phyloP scores from a whole-genome alignment of 2,329 filamentous ascomycete species.

The Blastomyces parvus region DNA sequence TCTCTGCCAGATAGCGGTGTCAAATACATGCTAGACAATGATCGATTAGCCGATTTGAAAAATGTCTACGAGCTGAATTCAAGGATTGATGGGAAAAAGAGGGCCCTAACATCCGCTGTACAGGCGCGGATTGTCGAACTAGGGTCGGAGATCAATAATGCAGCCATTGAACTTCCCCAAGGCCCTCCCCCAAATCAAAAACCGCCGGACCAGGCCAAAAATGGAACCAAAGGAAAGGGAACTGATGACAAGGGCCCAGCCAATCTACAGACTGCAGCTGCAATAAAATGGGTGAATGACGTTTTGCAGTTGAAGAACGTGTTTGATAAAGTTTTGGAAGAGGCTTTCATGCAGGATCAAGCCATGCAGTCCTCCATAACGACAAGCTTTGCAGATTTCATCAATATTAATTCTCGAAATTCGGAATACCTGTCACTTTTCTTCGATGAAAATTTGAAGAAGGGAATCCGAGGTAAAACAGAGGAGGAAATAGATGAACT shows the following conservation, averaged over 20 bases:
- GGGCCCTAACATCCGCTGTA: constrained; percentile 58
- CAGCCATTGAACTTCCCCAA: constrained; percentile 47
- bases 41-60: constrained; percentile 66
- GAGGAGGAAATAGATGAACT: constrained; percentile 76
- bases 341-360: constrained; percentile 66
- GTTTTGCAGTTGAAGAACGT: constrained; percentile 78
- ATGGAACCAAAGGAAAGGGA: constrained; percentile 43
- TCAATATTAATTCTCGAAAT: constrained; percentile 76
- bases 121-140: constrained; percentile 68
- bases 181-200: constrained; percentile 41
- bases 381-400: constrained; percentile 82
- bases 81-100: constrained; percentile 66
- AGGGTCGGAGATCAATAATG: constrained; percentile 70
- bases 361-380: constrained; percentile 72
- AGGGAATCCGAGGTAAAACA: constrained; percentile 85
- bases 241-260: constrained; percentile 42
- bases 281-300: constrained; percentile 92
- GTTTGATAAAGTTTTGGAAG: constrained; percentile 69
- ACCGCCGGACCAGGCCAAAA: constrained; percentile 37
- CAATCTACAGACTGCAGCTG: constrained; percentile 74
- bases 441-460: constrained; percentile 92
- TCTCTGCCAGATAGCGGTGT: constrained; percentile 77
- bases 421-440: constrained; percentile 93
- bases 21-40: constrained; percentile 83
- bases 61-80: constrained; percentile 71